Conservation (phyloP, 371 early-diverging fungal species). For the Mortierella sp. region DNA sequence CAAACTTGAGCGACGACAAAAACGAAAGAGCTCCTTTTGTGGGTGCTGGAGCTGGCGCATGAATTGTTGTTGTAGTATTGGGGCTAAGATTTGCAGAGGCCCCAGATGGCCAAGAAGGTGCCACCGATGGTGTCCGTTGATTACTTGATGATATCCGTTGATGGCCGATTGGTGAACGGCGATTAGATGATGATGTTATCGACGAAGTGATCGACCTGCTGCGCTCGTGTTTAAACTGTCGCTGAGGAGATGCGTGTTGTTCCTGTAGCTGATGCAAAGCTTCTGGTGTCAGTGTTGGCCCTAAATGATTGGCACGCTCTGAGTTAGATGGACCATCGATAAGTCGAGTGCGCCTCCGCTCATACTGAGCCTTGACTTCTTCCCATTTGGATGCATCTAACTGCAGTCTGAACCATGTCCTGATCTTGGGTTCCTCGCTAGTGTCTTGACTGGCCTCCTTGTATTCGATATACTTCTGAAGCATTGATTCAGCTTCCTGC, state of each 20-base stretch:
- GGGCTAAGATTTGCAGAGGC: slow-evolving; percentile 21
- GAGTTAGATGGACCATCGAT: slow-evolving; percentile 28
- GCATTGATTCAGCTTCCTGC: slow-evolving; percentile 34
- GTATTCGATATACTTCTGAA: slow-evolving; percentile 33
- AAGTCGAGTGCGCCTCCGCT: slow-evolving; percentile 37
- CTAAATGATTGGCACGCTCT: slow-evolving; percentile 22
- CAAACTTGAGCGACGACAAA: slow-evolving; percentile 41
- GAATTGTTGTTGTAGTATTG: not conserved
- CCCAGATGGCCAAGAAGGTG: slow-evolving; percentile 45
- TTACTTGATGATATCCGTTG: slow-evolving; percentile 30
- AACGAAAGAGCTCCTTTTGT: slow-evolving; percentile 46
- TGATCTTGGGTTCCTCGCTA: slow-evolving; percentile 15
- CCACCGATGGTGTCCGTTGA: slow-evolving; percentile 24
- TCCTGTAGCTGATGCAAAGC: slow-evolving; percentile 35
- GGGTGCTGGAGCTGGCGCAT: slow-evolving; percentile 1
- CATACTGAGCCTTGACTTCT: slow-evolving; percentile 42
- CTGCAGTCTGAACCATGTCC: slow-evolving; percentile 41
- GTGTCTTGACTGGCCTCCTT: not conserved
- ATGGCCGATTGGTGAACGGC: slow-evolving; percentile 25
- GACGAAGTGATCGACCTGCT: slow-evolving; percentile 36
- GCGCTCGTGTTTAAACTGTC: slow-evolving; percentile 19
- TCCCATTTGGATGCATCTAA: slow-evolving; percentile 51
- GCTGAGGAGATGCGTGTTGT: slow-evolving; percentile 20
- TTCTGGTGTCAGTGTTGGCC: slow-evolving; percentile 26
- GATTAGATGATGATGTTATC: slow-evolving; percentile 28